Base-by-base conservation (phyloP, 2,329 filamentous ascomycete genomes). In the Curvularia spicifera region DNA sequence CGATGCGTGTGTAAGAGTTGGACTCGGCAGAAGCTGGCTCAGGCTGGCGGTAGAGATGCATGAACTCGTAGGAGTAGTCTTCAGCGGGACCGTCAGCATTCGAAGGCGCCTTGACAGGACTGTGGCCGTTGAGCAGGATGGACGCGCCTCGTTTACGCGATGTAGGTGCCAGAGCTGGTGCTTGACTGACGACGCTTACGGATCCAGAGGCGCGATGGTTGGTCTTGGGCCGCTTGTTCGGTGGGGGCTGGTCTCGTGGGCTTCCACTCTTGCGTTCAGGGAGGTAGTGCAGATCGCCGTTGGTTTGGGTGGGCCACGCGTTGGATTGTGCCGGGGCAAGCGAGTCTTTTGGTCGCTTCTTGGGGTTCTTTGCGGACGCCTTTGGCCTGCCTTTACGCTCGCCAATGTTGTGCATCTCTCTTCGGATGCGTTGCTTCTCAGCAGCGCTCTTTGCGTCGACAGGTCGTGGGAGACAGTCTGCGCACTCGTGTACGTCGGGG, bases 401-500 rank as follows among this genome's bases (percentile, higher is more conserved):
- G 15, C 78, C 78, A 60, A 85, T 82, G 60, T 83, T 82, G 61
- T 80, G 83, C 65, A 83, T 79, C 68, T 86, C 83, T 60, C 89
- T 83, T 59, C 87, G 86, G 56, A 83, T 79, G 64, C 80, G 81
- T 71, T 91, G 88, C 74, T 89, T 87, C 70, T 93, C 90, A 63
- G 87, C 86, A 59, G 95, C 94, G 70, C 87, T 85, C 72, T 89
- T 86, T 50, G 83, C 81, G 74, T 98, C 90, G 69, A 97, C 79
- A 47, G 81, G 79, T 62, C 93, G 85, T 18, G 93, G 93, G 60
- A 90, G 87, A 81, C 95, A 99, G 69, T 97, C 92, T 70, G 88
- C 87, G 80, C 95, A 99, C 55, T 89, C 91, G 80, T 99, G 94
- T 56, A 91, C 83, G 71, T 82, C 89, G 78, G 76, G 93, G 79